phyloP scores from a whole-genome alignment of 345 rosid species.

The Euphorbia tirucalli region DNA sequence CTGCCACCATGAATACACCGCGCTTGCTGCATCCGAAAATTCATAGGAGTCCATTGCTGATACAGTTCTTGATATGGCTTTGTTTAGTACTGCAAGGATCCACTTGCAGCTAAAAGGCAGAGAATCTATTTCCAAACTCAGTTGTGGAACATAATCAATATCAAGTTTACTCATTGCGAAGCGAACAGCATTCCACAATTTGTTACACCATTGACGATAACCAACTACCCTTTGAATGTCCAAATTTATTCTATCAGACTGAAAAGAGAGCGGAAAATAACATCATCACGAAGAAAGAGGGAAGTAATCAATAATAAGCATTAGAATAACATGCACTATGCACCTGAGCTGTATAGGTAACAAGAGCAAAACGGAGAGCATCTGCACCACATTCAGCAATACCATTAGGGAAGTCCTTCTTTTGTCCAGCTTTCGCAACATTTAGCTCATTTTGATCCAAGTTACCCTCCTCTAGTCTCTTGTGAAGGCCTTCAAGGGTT shows the following conservation, averaged over 20 bases:
- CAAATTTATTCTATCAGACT: conserved; percentile 95
- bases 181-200: conserved; percentile 95
- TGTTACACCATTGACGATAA: conserved; percentile 99
- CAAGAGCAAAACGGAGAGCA: conserved; percentile 96
- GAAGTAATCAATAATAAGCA: conserved; percentile 6
- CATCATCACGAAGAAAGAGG: not conserved
- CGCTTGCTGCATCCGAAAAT: conserved; percentile 74
- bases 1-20: conserved; percentile 94
- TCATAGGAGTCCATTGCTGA: conserved; percentile 59
- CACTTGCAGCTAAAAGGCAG: conserved; percentile 86
- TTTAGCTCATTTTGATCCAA: conserved; percentile 66
- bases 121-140: conserved; percentile 34
- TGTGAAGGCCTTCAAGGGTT: conserved; percentile 76
- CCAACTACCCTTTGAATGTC: conserved; percentile 94
- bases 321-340: conserved; percentile 11
- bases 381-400: conserved; percentile 97
- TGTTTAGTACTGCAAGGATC: conserved; percentile 81
- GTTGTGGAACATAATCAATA: conserved; percentile 55
- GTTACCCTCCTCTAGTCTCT: conserved; percentile 79
- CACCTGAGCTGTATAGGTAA: conserved; percentile 96
- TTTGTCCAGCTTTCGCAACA: conserved; percentile 79
- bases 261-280: conserved; percentile 19
- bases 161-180: conserved; percentile 94
- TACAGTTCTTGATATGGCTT: conserved; percentile 61
- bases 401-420: conserved; percentile 81